phyloP scores from a whole-genome alignment of 176 grass and related monocot genomes.

The Cocos nucifera region DNA sequence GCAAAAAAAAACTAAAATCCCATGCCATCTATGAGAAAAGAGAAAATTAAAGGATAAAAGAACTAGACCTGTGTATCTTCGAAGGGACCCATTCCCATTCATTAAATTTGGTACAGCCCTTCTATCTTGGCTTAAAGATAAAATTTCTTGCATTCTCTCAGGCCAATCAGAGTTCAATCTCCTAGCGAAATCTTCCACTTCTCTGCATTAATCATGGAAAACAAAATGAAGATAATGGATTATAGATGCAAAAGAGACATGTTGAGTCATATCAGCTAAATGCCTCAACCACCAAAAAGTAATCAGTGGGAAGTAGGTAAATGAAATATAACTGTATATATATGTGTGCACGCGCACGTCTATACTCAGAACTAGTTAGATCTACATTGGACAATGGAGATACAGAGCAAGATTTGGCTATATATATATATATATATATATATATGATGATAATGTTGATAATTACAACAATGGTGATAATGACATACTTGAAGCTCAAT shows the following conservation, averaged over 20 bases:
- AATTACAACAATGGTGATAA: too few relatives aligned
- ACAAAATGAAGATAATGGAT: constrained; percentile 19
- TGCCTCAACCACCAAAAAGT: too few relatives aligned
- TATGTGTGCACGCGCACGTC: too few relatives aligned
- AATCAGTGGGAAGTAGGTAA: too few relatives aligned
- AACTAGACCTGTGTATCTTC: constrained; percentile 2
- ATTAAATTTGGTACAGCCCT: constrained; percentile 48
- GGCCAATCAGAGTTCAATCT: constrained; percentile 94
- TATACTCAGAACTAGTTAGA: too few relatives aligned
- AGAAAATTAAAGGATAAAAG: not conserved
- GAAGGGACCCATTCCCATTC: constrained; percentile 8
- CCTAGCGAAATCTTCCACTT: constrained; percentile 96
- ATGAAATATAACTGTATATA: too few relatives aligned
- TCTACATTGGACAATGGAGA: too few relatives aligned
- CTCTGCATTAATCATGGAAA: constrained; percentile 36
- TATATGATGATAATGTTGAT: too few relatives aligned
- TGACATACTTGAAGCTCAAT: too few relatives aligned
- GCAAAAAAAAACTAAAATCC: too few relatives aligned
- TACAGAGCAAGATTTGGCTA: too few relatives aligned
- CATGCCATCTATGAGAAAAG: not conserved
- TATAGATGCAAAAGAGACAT: constrained; percentile 9
- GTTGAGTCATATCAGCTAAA: constrained; percentile 1
- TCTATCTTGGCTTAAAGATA: constrained; percentile 62
- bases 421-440: too few relatives aligned
- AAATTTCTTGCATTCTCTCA: constrained; percentile 79